Percentiles rank a stretch among this genome's conserved stretches.
Evolutionary conservation across 148 eudicot species (phyloP).

Genomic region (Fagopyrum tataricum): DNA sequence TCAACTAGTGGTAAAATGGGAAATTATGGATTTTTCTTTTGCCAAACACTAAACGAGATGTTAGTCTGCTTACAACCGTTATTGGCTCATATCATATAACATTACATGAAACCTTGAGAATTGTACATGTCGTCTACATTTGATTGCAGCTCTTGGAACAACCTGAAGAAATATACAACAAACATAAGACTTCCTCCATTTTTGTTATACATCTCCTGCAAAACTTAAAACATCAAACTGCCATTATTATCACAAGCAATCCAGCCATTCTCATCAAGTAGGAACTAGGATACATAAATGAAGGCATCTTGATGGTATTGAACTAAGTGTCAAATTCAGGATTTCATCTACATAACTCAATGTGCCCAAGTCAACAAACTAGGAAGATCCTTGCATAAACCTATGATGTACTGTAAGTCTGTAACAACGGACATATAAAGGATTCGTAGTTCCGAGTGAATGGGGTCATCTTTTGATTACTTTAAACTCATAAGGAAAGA

Average conservation of each 20-base stretch:
- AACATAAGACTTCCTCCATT: not conserved
- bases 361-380: not conserved
- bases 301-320: not conserved
- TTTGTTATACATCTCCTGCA: not conserved
- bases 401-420: no score
- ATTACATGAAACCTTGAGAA: not conserved
- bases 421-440: no score
- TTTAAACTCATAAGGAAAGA: not conserved
- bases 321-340: not conserved
- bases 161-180: not conserved
- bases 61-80: constrained; percentile 1
- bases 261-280: no score
- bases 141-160: not conserved
- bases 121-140: not conserved
- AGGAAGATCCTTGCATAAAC: no score
- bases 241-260: not conserved
- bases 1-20: no score
- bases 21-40: no score
- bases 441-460: no score
- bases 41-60: not conserved
- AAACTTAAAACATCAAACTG: not conserved
- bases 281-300: not conserved
- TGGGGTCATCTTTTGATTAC: not conserved
- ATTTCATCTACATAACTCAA: not conserved
- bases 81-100: constrained; percentile 1